Conservation (phyloP, 1,139 yeast species). For the Scheffersomyces insectosa region DNA sequence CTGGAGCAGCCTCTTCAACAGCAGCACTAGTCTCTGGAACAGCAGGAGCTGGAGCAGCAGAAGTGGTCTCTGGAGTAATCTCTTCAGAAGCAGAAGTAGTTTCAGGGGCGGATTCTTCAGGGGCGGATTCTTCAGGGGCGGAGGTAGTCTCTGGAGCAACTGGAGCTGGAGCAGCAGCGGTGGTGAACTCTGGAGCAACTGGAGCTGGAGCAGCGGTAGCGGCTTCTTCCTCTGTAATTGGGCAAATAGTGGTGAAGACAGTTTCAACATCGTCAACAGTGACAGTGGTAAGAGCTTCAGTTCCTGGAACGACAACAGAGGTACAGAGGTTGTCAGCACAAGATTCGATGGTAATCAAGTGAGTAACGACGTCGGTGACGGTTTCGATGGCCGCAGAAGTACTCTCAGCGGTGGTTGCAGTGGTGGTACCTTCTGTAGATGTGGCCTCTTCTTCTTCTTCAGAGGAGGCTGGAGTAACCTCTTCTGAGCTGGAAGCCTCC, state of each 20-base stretch:
- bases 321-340: slow-evolving; percentile 40
- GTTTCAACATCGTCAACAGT: slow-evolving; percentile 4
- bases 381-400: neutral
- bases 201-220: slow-evolving; percentile 7
- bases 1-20: slow-evolving; percentile 5
- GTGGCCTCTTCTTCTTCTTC: no score
- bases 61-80: slow-evolving; percentile 1
- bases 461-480: slow-evolving; percentile 4
- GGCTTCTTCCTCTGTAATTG: slow-evolving; percentile 7
- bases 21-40: slow-evolving; percentile 9
- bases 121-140: slow-evolving; percentile 1
- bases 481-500: slow-evolving; percentile 12
- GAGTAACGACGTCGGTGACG: slow-evolving; percentile 8
- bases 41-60: slow-evolving; percentile 10
- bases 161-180: slow-evolving; percentile 7
- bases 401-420: no score
- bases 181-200: slow-evolving; percentile 13
- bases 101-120: slow-evolving; percentile 4
- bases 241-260: slow-evolving; percentile 19
- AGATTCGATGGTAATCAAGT: slow-evolving; percentile 17
- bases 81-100: slow-evolving; percentile 6
- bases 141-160: slow-evolving; percentile 8
- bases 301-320: slow-evolving; percentile 7
- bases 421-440: no score
- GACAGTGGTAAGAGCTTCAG: slow-evolving; percentile 7